Conservation (phyloP, 2,329 filamentous ascomycete species). For the Colletotrichum ledebouriae region DNA sequence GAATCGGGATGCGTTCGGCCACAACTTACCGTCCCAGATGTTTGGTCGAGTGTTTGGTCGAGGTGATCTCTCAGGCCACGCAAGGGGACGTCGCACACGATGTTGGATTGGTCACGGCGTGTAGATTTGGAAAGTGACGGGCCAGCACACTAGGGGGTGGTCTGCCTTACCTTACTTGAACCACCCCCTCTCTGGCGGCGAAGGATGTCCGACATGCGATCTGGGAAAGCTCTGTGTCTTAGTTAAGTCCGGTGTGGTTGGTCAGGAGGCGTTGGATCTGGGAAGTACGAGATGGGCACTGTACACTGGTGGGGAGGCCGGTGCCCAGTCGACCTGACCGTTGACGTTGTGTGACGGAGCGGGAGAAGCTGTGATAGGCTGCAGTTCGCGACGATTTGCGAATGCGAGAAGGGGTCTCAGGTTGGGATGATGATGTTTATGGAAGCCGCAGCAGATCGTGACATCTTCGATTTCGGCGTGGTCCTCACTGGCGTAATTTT, state of each 20-base stretch:
- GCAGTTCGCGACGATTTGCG: too few relatives aligned
- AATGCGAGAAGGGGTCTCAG: too few relatives aligned
- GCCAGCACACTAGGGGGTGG: too few relatives aligned
- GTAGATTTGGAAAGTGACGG: not conserved
- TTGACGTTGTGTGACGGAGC: constrained; percentile 10
- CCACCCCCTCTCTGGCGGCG: too few relatives aligned
- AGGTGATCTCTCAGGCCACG: not conserved
- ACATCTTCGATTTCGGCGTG: not conserved
- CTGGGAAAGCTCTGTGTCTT: too few relatives aligned
- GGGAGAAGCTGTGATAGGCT: constrained; percentile 13
- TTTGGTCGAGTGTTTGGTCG: not conserved
- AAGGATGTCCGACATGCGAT: too few relatives aligned
- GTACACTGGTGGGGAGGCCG: constrained; percentile 7
- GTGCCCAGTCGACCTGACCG: not conserved
- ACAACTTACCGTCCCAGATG: not conserved
- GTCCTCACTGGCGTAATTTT: too few relatives aligned
- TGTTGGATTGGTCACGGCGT: constrained; percentile 3
- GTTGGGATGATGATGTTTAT: too few relatives aligned
- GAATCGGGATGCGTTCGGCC: not conserved
- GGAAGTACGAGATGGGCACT: constrained; percentile 1
- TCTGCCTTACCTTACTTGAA: too few relatives aligned
- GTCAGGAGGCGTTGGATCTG: not conserved
- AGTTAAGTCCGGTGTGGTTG: not conserved
- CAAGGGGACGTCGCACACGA: not conserved
- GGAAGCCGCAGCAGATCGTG: not conserved